Percentiles rank a stretch among this genome's conserved stretches.
Evolutionary conservation across 805 yeast species (phyloP).

Genomic region (Candida verbasci): DNA sequence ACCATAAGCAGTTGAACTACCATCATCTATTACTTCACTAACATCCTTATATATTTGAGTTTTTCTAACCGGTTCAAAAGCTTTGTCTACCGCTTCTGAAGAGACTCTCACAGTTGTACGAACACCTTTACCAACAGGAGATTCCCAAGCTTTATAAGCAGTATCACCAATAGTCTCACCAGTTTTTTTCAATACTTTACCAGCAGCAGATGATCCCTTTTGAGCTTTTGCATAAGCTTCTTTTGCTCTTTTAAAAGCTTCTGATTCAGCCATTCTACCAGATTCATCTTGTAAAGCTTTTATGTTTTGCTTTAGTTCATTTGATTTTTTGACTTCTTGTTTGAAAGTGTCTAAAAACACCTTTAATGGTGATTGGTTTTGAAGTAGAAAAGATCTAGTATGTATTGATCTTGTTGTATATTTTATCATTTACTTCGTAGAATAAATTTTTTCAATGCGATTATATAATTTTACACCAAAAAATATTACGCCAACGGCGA

Average conservation of each 20-base stretch:
- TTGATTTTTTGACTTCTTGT: constrained; percentile 84
- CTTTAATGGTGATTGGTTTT: constrained; percentile 69
- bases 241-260: constrained; percentile 86
- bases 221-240: constrained; percentile 90
- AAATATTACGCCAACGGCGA: constrained; percentile 6
- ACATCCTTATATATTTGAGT: constrained; percentile 89
- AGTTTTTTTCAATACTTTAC: constrained; percentile 75
- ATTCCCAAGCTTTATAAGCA: constrained; percentile 93
- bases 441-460: neutral
- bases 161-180: constrained; percentile 92
- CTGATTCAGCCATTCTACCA: constrained; percentile 89
- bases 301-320: constrained; percentile 86
- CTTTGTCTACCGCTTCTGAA: constrained; percentile 83
- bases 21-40: constrained; percentile 85
- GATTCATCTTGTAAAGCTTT: constrained; percentile 95
- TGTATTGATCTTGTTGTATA: constrained; percentile 1
- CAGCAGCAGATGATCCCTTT: constrained; percentile 60
- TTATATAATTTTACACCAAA: constrained; percentile 4
- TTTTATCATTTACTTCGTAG: constrained; percentile 1
- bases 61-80: constrained; percentile 87
- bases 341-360: constrained; percentile 91
- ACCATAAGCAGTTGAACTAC: constrained; percentile 84
- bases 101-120: constrained; percentile 77
- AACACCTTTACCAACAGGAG: constrained; percentile 87
- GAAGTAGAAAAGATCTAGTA: neutral